phyloP scores from a whole-genome alignment of 352 stramenopile species.

The Pythium dissotocum region DNA sequence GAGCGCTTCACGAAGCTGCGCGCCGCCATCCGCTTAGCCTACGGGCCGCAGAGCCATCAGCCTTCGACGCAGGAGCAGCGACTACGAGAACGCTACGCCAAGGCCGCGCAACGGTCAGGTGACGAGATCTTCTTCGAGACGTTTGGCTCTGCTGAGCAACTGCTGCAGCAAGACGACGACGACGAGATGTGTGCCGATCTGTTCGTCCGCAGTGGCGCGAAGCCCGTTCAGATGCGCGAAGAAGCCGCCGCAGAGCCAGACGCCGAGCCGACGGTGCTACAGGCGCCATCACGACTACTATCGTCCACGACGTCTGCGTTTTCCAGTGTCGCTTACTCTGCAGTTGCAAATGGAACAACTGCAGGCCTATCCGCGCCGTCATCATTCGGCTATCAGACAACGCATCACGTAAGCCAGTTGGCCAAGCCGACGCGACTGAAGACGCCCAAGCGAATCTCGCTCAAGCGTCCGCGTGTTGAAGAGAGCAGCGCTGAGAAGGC shows the following conservation, averaged over 20 bases:
- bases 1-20: constrained; percentile 22
- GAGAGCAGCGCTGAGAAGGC: constrained; percentile 59
- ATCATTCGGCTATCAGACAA: neutral
- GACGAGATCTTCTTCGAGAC: constrained; percentile 71
- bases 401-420: constrained; percentile 39
- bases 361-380: neutral
- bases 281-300: constrained; percentile 5
- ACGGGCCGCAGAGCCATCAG: constrained; percentile 2
- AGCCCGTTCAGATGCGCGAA: constrained; percentile 3
- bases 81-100: constrained; percentile 52
- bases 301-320: constrained; percentile 27
- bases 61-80: constrained; percentile 5
- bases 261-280: constrained; percentile 4
- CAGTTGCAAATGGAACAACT: constrained; percentile 20
- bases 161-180: constrained; percentile 32
- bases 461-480: constrained; percentile 52
- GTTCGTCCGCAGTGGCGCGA: constrained; percentile 14
- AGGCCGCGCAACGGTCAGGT: constrained; percentile 40
- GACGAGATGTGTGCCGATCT: constrained; percentile 20
- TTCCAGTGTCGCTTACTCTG: constrained; percentile 29
- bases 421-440: constrained; percentile 42
- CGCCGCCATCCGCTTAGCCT: constrained; percentile 17
- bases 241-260: constrained; percentile 7
- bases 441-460: constrained; percentile 55
- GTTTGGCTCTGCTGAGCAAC: constrained; percentile 56